Base-by-base conservation (phyloP, 1,284 basidiomycete genomes). In the Ustilago loliicola region DNA sequence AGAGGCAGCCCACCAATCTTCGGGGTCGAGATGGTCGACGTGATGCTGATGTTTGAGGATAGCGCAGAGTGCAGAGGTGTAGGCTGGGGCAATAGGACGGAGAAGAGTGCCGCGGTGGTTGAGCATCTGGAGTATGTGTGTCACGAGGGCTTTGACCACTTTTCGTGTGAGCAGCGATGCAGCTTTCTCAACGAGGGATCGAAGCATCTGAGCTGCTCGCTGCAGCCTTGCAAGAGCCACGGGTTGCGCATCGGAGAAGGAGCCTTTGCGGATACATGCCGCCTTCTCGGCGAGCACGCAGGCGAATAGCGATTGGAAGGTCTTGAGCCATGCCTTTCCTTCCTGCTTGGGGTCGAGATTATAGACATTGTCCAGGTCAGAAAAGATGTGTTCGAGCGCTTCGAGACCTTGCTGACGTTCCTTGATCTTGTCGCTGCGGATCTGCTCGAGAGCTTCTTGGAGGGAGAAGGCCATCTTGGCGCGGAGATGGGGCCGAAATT, bases 271-370 rank as follows among this genome's bases (percentile, higher is more conserved):
- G 70, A 89, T 84, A 48, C 86, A 88, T 17, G 88, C 88, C 4
- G 79, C 83, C 85, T 90, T 91, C 87, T 96, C 94, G 66, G 87
- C 88, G 21, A 88, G 81, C 54, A 95, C 91, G 11, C 90, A 87
- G 13, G 88, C 87, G 85, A 94, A 95, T 11, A 96, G 87, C 23
- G 91, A 90, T 81, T 94, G 90, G 80, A 93, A 93, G 2, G 94
- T 87, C 9, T 89, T 87, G 38, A 92, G 87, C 94, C 93, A 96
- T 25, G 86, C 79, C 51, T 66, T 74, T 38, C 83, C 83, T 34
- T 87, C 87, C 9, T 90, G 90, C 27, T 90, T 87, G 11, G 87
- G 84, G 25, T 89, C 89, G 74, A 93, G 89, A 51, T 89, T 90
- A 38, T 88, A 87, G 42, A 92, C 86, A 13, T 89, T 88, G 57